Evolutionary conservation across 768 basidiomycete species (phyloP).

Genomic region (Chlorophyllum brunneum): DNA sequence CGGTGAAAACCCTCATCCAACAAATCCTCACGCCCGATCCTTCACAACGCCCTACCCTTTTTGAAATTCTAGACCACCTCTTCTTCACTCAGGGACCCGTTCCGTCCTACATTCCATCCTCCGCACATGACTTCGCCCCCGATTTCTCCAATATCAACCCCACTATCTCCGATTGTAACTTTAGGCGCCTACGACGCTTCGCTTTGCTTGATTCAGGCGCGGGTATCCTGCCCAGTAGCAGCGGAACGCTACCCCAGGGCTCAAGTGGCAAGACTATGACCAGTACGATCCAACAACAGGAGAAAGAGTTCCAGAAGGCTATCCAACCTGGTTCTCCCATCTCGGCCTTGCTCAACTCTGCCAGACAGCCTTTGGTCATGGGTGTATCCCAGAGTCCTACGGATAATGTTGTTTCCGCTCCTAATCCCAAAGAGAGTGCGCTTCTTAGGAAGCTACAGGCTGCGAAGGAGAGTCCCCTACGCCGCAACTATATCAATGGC

Average conservation of each 20-base stretch:
- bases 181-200: constrained; percentile 59
- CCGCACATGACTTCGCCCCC: constrained; percentile 72
- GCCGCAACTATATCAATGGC: constrained; percentile 27
- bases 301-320: constrained; percentile 95
- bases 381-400: constrained; percentile 28
- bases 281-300: constrained; percentile 75
- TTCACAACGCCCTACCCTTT: constrained; percentile 73
- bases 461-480: constrained; percentile 53
- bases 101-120: constrained; percentile 75
- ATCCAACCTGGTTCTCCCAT: constrained; percentile 95
- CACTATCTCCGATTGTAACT: constrained; percentile 61
- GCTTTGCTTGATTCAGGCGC: constrained; percentile 61
- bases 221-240: not conserved
- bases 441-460: constrained; percentile 56
- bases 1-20: constrained; percentile 74
- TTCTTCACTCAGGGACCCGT: constrained; percentile 84
- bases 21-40: constrained; percentile 86
- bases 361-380: constrained; percentile 83
- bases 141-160: constrained; percentile 70
- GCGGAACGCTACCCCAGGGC: constrained; percentile 13
- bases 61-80: constrained; percentile 77
- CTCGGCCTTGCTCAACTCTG: constrained; percentile 84
- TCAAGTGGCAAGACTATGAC: constrained; percentile 38
- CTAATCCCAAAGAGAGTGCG: constrained; percentile 30
- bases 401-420: constrained; percentile 14